Percentiles rank a stretch among this genome's conserved stretches.
phyloP scores from a whole-genome alignment of 768 basidiomycete species.

The Boletus edulis region DNA sequence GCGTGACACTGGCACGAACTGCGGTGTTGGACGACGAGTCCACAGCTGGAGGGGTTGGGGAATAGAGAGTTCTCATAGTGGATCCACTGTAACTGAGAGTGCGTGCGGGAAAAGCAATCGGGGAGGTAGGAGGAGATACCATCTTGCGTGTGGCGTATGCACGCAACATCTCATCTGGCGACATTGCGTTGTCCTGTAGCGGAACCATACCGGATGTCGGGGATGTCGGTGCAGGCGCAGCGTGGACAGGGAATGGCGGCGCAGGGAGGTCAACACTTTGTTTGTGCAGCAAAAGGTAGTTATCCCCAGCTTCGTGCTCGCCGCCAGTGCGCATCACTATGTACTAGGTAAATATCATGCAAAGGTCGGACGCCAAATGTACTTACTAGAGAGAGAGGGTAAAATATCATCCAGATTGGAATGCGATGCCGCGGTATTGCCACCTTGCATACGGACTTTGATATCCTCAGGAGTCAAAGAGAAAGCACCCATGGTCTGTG shows the following conservation, averaged over 20 bases:
- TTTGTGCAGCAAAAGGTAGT: conserved; percentile 44
- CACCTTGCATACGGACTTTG: conserved; percentile 44
- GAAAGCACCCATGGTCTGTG: conserved; percentile 41
- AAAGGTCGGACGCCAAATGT: neutral
- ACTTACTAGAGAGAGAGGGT: conserved; percentile 66
- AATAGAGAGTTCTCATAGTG: conserved; percentile 30
- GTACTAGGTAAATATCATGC: conserved; percentile 6
- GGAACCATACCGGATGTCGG: conserved; percentile 39
- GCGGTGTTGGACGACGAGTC: conserved; percentile 3
- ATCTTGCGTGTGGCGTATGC: conserved; percentile 58
- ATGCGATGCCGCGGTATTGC: conserved; percentile 29
- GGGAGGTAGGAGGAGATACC: conserved; percentile 31
- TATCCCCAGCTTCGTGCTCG: conserved; percentile 29
- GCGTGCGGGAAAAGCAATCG: conserved; percentile 31
- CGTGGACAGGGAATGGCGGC: conserved; percentile 33
- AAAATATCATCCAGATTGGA: conserved; percentile 55
- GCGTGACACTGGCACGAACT: conserved; percentile 7
- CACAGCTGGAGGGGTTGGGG: conserved; percentile 14
- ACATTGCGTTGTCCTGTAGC: conserved; percentile 43
- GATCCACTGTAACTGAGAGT: conserved; percentile 22
- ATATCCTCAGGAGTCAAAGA: conserved; percentile 62
- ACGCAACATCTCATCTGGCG: conserved; percentile 75
- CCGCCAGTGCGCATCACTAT: conserved; percentile 73
- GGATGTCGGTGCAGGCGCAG: conserved; percentile 31
- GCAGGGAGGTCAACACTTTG: conserved; percentile 26